Evolutionary conservation across 140 eudicot species (phyloP), one percentile per base, ranked within the genome.

Genomic region (Flaveria floridana): DNA sequence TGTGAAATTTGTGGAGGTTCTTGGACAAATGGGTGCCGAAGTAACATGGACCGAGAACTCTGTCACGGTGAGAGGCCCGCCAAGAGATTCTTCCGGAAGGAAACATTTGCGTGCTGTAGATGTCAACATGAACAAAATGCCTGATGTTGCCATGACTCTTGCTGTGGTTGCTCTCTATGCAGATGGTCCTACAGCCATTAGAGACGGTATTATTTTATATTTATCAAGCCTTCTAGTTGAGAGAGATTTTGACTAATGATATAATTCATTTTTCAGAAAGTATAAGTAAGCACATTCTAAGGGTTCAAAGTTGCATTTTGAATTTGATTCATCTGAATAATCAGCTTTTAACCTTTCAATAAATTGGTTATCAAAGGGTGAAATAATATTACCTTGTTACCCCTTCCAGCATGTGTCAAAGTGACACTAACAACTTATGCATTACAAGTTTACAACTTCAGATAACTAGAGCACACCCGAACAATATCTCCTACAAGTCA

Each of bases 61-160:
- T 7, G 97, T 93, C 39, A 93, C 99, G 0, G 97, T 93, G 9
- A 86, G 71, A 77, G 99, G 99, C 76, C 96, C 97, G 65, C 88
- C 91, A 0, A 85, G 91, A 19, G 74, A 82, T 77, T 16, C 94
- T 69, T 85, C 84, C 48, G 94, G 96, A 75, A 86, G 83, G 81
- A 87, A 84, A 80, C 96, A 86, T 71, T 80, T 93, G 81, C 83
- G 79, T 57, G 90, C 96, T 9, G 83, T 93, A 65, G 99, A 90
- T 86, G 92, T 93, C 52, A 93, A 93, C 96, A 93, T 93, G 99
- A 93, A 93, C 85, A 93, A 93, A 85, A 93, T 93, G 99, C 99
- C 99, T 34, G 99, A 93, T 78, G 99, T 93, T 61, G 97, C 99
- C 74, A 93, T 93, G 99, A 94, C 99, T 47, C 99, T 94, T 81